These are phyloP conservation scores for Coemansia asiatica DNA, from an alignment of 192 early-diverging fungal species.

Conservation along the genomic window DNA sequence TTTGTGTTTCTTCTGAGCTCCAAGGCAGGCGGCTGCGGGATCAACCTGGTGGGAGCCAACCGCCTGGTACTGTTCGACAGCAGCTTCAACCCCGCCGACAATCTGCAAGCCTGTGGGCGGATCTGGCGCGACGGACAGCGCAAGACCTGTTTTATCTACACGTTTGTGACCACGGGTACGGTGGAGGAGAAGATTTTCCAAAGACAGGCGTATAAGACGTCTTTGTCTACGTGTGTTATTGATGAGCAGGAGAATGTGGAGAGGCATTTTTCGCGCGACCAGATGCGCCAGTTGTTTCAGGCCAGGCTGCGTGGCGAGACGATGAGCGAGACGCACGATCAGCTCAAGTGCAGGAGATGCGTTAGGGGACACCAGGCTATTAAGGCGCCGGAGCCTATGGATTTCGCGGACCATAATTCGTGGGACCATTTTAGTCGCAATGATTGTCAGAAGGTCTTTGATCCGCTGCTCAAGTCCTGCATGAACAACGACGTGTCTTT, in stretches of 20 bases:
- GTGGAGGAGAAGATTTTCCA: conserved; percentile 99
- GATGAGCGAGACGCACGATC: conserved; percentile 91
- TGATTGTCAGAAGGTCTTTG: conserved; percentile 61
- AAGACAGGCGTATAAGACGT: conserved; percentile 81
- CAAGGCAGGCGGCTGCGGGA: conserved; percentile 98
- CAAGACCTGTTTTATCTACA: conserved; percentile 93
- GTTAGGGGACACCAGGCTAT: conserved; percentile 78
- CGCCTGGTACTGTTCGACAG: conserved; percentile 93
- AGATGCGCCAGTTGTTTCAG: conserved; percentile 87
- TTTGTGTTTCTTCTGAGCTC: conserved; percentile 96
- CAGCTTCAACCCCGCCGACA: conserved; percentile 91
- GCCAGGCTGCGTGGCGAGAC: conserved; percentile 62
- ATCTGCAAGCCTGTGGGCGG: conserved; percentile 88
- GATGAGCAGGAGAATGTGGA: conserved; percentile 92
- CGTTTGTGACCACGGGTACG: conserved; percentile 95
- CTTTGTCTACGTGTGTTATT: conserved; percentile 89
- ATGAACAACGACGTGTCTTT: conserved; percentile 68
- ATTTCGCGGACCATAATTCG: conserved; percentile 76
- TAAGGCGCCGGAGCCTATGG: conserved; percentile 63
- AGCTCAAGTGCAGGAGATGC: conserved; percentile 94
- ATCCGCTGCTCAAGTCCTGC: conserved; percentile 63
- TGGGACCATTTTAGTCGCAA: conserved; percentile 73
- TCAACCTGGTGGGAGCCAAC: conserved; percentile 98
- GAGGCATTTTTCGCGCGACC: conserved; percentile 89
- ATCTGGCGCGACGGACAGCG: conserved; percentile 87